A percentile compares a stretch with the other conserved stretches of the same genome.
Conservation (phyloP, 192 early-diverging fungal species). For the Dissophora ornata region DNA sequence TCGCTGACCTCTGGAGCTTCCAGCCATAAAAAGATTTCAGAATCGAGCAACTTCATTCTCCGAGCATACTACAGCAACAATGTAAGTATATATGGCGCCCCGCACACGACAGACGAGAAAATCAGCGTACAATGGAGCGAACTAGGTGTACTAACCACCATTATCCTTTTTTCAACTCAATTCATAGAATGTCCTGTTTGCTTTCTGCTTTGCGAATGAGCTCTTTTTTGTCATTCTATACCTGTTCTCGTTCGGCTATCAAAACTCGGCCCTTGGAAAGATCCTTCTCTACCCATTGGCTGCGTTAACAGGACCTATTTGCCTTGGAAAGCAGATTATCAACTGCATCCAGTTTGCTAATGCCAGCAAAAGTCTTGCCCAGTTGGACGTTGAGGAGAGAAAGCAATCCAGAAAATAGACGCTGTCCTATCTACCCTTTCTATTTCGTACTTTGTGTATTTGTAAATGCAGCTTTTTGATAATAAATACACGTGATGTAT, state of each 20-base stretch:
- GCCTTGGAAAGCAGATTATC: conserved; percentile 88
- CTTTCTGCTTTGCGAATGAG: conserved; percentile 93
- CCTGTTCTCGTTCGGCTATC: conserved; percentile 61
- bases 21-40: conserved; percentile 91
- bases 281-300: conserved; percentile 23
- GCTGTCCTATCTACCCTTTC: no score
- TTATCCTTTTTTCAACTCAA: conserved; percentile 5
- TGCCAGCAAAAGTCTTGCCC: conserved; percentile 82
- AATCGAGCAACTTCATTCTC: conserved; percentile 79
- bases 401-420: conserved; percentile 37
- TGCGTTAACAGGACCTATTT: conserved; percentile 68
- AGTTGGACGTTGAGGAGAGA: conserved; percentile 71
- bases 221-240: conserved; percentile 93
- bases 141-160: no score
- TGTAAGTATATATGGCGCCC: no score
- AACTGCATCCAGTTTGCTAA: conserved; percentile 95
- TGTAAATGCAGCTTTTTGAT: no score
- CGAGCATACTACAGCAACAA: conserved; percentile 94
- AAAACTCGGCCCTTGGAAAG: conserved; percentile 45
- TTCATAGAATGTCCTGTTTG: conserved; percentile 83
- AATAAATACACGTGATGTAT: not conserved
- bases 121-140: no score
- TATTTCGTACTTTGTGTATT: no score
- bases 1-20: conserved; percentile 85
- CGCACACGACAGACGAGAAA: no score